These are phyloP conservation scores for Artomyces pyxidatus DNA, from an alignment of 768 basidiomycete species.

Conservation along the genomic window DNA sequence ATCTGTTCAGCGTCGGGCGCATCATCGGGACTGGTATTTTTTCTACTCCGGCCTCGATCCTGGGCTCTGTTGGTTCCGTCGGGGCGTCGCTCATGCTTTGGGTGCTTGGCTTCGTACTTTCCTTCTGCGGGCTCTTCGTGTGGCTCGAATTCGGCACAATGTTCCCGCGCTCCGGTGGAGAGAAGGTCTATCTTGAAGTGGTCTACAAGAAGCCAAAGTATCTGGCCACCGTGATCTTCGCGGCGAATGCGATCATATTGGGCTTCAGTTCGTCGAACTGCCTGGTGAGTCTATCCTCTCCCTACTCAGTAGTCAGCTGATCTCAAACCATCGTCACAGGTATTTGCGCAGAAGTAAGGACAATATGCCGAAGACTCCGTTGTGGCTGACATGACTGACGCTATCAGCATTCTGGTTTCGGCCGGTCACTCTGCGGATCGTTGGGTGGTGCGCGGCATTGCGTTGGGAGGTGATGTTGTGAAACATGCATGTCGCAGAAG, in stretches of 20 bases:
- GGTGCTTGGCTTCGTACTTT: slow-evolving; percentile 52
- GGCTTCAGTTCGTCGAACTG: slow-evolving; percentile 37
- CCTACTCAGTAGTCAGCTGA: not conserved
- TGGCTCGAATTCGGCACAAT: slow-evolving; percentile 60
- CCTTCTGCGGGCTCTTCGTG: slow-evolving; percentile 51
- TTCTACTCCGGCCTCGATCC: slow-evolving; percentile 52
- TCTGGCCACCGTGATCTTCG: slow-evolving; percentile 41
- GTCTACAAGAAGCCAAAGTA: slow-evolving; percentile 40
- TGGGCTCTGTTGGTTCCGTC: slow-evolving; percentile 47
- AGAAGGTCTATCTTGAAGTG: slow-evolving; percentile 56
- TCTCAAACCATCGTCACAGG: slow-evolving; percentile 10
- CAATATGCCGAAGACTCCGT: not conserved
- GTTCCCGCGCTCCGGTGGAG: slow-evolving; percentile 55
- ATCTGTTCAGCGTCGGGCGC: slow-evolving; percentile 33
- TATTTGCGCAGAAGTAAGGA: slow-evolving; percentile 23
- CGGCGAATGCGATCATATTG: slow-evolving; percentile 38
- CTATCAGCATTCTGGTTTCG: slow-evolving; percentile 38
- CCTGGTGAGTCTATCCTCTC: too few species aligned
- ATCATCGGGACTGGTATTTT: slow-evolving; percentile 64
- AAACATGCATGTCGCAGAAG: too few species aligned
- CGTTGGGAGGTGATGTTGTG: slow-evolving; percentile 43
- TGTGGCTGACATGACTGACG: not conserved
- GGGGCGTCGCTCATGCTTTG: slow-evolving; percentile 60
- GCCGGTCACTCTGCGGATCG: slow-evolving; percentile 30
- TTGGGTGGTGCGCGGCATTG: slow-evolving; percentile 53